Percentiles rank a stretch among this genome's conserved stretches.
phyloP scores from a whole-genome alignment of 345 rosid species.

The Linum lewisii region DNA sequence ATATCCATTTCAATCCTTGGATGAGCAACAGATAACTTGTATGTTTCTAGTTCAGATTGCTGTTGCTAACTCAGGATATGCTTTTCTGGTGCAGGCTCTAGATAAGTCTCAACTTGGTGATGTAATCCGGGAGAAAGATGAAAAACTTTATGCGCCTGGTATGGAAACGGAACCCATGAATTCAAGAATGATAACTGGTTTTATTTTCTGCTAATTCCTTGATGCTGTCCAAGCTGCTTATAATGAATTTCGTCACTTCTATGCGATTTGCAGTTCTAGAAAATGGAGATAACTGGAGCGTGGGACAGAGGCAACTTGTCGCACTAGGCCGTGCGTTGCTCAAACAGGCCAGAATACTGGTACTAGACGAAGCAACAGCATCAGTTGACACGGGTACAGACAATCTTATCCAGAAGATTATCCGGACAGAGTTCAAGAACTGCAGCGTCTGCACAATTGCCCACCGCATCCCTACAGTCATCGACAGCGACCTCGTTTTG shows the following conservation, averaged over 20 bases:
- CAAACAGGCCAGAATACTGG: conserved; percentile 84
- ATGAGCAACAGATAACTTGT: neutral
- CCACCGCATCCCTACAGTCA: conserved; percentile 94
- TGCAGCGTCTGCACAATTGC: conserved; percentile 99
- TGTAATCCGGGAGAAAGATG: conserved; percentile 71
- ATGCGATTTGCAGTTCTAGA: conserved; percentile 53
- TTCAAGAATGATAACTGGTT: neutral
- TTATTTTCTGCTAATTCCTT: neutral
- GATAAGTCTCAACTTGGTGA: conserved; percentile 95
- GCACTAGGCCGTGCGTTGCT: conserved; percentile 88
- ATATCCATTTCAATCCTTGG: too few species aligned
- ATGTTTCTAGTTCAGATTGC: neutral
- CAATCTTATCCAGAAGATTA: conserved; percentile 88
- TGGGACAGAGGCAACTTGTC: conserved; percentile 94
- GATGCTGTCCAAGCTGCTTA: neutral
- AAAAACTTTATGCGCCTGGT: conserved; percentile 88
- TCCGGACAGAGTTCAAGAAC: conserved; percentile 77
- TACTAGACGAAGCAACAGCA: conserved; percentile 98
- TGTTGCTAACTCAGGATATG: neutral
- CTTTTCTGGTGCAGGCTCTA: conserved; percentile 52
- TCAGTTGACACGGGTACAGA: conserved; percentile 98
- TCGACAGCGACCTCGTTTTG: conserved; percentile 93
- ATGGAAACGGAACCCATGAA: conserved; percentile 12
- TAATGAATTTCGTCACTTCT: conserved; percentile 12
- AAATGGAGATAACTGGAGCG: conserved; percentile 99